Base-by-base conservation (phyloP, 176 grass and related monocot species). In the Poa annua region DNA sequence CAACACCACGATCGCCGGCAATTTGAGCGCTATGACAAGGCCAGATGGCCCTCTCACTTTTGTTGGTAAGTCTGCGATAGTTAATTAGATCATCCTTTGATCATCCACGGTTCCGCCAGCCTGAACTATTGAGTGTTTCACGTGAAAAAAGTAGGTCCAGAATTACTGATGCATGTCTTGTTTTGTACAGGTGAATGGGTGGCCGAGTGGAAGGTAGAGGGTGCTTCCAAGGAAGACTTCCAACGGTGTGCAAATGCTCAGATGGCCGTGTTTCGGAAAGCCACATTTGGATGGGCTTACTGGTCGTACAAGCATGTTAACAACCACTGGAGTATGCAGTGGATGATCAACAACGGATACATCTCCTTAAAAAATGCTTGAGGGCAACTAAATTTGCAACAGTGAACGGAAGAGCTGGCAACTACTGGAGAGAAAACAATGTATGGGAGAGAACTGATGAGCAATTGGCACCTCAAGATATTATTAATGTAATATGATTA, bases 301-400 rank as follows among this genome's bases (percentile, higher is more conserved):
- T 93, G 91, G 91, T 84, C 84, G 0, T 63, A 85, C 69, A 91
- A 93, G 78, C 86, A 93, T 36, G 70, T 80, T 32, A 8, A 89
- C 0, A 7, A 88, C 74, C 91, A 93, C 29, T 93, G 88, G 94
- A 91, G 80, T 26, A 81, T 97, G 4, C 34, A 88, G 83, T 97
- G 94, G 94, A 97, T 97, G 94, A 89, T 97, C 48, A 60, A 47
- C 35, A 97, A 97, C 2, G 88, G 91, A 32, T 96, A 92, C 65
- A 88, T 94, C 73, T 60, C 81, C 3, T 44, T 92, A 42, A 41
- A 61, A 85, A 67, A 66, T 4, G 14, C 24, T 51, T 76, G 49
- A 64, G 42, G 45, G 29, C 7, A 35, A 75, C 39, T 42, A 42
- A 70, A 47, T 41, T 8, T 29, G 29, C 29, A 29, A 29, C 29